These are phyloP conservation scores for Barnettozyma populi DNA, from an alignment of 805 yeast species.

Conservation along the genomic window DNA sequence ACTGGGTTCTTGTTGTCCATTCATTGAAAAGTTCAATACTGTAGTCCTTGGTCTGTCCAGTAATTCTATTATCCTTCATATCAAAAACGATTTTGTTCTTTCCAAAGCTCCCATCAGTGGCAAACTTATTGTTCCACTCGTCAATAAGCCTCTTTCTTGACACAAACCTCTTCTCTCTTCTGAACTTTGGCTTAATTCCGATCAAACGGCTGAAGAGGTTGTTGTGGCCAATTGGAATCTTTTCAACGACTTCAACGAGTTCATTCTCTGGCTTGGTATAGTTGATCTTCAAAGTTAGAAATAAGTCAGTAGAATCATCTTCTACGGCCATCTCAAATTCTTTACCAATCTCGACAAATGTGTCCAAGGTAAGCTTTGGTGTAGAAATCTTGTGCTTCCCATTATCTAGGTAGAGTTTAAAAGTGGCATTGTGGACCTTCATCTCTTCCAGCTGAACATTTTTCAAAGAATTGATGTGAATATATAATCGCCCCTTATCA, in stretches of 20 bases:
- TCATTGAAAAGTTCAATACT: constrained; percentile 69
- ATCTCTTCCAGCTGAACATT: constrained; percentile 42
- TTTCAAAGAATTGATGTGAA: constrained; percentile 44
- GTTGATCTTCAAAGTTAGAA: constrained; percentile 65
- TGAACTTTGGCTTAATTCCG: constrained; percentile 35
- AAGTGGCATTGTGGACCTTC: constrained; percentile 36
- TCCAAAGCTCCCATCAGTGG: constrained; percentile 87
- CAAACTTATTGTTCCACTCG: constrained; percentile 58
- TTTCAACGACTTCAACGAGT: constrained; percentile 56
- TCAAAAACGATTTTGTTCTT: constrained; percentile 63
- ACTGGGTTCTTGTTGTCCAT: constrained; percentile 53
- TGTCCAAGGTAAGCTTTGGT: constrained; percentile 34
- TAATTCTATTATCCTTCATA: constrained; percentile 49
- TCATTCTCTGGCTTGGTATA: constrained; percentile 43
- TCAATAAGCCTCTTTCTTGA: constrained; percentile 46
- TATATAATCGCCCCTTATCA: constrained; percentile 38
- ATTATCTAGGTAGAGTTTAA: constrained; percentile 55
- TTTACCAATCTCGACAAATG: constrained; percentile 43
- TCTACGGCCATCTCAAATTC: constrained; percentile 76
- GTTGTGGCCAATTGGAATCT: constrained; percentile 39
- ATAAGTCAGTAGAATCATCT: constrained; percentile 49
- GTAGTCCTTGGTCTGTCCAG: constrained; percentile 46
- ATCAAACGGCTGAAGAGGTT: constrained; percentile 41
- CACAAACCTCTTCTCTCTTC: constrained; percentile 39
- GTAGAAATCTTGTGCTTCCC: constrained; percentile 78